Evolutionary conservation across 495 filamentous ascomycete species (phyloP).

Genomic region (Halenospora varia): DNA sequence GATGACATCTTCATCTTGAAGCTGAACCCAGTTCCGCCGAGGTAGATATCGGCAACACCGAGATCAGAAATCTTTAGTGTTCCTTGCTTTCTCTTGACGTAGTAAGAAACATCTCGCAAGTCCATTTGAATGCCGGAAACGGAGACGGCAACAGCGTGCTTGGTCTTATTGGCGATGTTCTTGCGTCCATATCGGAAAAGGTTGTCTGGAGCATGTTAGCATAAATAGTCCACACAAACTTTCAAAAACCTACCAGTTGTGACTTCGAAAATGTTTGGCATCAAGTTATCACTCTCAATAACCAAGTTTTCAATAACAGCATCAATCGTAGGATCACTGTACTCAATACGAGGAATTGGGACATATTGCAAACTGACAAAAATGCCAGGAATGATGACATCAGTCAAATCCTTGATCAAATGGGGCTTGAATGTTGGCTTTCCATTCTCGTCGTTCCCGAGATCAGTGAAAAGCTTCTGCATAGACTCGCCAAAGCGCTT

Average conservation of each 20-base stretch:
- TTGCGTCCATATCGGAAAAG: conserved; percentile 95
- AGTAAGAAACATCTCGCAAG: conserved; percentile 85
- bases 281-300: conserved; percentile 93
- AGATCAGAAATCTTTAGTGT: conserved; percentile 88
- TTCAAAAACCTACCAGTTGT: conserved; percentile 31
- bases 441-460: conserved; percentile 80
- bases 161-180: conserved; percentile 70
- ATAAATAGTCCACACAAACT: not conserved
- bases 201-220: conserved; percentile 63
- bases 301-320: conserved; percentile 90
- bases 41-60: conserved; percentile 85
- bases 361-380: conserved; percentile 90
- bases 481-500: conserved; percentile 69
- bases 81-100: conserved; percentile 92
- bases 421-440: conserved; percentile 89
- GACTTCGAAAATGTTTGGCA: conserved; percentile 91
- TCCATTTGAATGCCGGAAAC: conserved; percentile 90
- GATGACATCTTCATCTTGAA: conserved; percentile 90
- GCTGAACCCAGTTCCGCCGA: conserved; percentile 81
- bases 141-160: conserved; percentile 78
- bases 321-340: conserved; percentile 80
- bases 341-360: conserved; percentile 91
- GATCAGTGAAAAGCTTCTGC: conserved; percentile 81
- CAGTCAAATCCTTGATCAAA: conserved; percentile 79
- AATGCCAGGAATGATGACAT: conserved; percentile 79